Percentiles rank a stretch among this genome's conserved stretches.
phyloP scores from a whole-genome alignment of 495 filamentous ascomycete species.

The Sordaria brevicollis region DNA sequence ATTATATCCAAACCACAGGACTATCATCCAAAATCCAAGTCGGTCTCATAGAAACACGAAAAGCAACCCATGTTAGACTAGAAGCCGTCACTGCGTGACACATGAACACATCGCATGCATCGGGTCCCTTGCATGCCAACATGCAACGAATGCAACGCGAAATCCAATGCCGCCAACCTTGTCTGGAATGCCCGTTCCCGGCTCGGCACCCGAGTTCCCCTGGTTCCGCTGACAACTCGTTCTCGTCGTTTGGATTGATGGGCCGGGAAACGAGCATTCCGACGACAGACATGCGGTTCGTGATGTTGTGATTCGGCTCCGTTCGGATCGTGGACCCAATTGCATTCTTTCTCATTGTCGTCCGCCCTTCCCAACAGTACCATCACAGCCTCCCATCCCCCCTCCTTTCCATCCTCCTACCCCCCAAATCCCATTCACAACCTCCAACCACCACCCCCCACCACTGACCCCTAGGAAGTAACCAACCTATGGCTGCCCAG shows the following conservation, averaged over 20 bases:
- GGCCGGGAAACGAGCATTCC: neutral
- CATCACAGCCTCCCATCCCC: no score
- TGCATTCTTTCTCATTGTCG: neutral
- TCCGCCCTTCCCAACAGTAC: neutral
- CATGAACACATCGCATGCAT: neutral
- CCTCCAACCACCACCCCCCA: no score
- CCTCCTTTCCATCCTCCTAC: no score
- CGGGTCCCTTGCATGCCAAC: neutral
- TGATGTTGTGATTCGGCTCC: neutral
- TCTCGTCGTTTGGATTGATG: neutral
- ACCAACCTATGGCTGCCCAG: neutral
- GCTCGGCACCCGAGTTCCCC: neutral
- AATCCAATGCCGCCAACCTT: neutral
- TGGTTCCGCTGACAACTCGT: neutral
- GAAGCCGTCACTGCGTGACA: neutral
- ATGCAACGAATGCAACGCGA: no score
- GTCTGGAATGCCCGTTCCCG: neutral
- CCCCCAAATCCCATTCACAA: no score
- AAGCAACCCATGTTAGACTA: no score
- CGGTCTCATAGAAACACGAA: neutral
- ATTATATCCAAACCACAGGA: neutral
- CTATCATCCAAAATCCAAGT: neutral
- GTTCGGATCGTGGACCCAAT: neutral
- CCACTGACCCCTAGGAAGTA: no score
- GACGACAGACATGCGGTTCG: neutral